Evolutionary conservation across 2,329 filamentous ascomycete species (phyloP), one percentile per base, ranked within the genome.

Genomic region (Coleophoma crateriformis): DNA sequence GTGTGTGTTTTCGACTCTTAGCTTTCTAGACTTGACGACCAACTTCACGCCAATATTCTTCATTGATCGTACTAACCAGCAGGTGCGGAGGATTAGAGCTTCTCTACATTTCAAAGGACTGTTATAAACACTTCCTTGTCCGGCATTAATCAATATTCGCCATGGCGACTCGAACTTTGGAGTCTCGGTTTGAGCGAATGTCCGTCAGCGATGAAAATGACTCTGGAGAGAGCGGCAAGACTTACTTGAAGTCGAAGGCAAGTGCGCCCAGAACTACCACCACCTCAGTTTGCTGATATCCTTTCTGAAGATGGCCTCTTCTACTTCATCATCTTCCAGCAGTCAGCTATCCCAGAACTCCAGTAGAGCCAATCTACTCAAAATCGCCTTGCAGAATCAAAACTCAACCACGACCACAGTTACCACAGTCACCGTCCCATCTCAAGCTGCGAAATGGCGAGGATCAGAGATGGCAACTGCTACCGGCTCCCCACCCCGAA

Each of bases 171-270:
- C 82, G 88, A 60, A 83, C 82, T 46, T 77, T 97, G 43, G 92
- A 96, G 72, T 77, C 87, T 70, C 88, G 88, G 61, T 89, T 97
- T 64, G 90, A 96, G 82, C 85, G 85, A 69, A 81, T 96, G 72
- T 86, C 88, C 17, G 88, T 96, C 54, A 86, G 88, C 61, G 91
- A 96, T 64, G 91, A 96, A 70, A 95, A 92, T 64, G 85, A 89
- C 51, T 70, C 74, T 33, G 71, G 71, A 48, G 76, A 81, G 55
- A 73, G 71, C 54, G 70, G 71, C 50, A 76, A 76, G 54, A 56
- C 66, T 22, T 84, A 87, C 66, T 75, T 81, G 58, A 95, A 95
- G 71, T 69, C 81, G 54, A 95, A 95, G 83, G 90, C 92, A 74
- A 50, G 65, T 55, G 15, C 46, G 5, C 17, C 35, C 19, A 41